Evolutionary conservation across 2,329 filamentous ascomycete genomes (phyloP).

Genomic region (Ceratocystis ficicola): DNA sequence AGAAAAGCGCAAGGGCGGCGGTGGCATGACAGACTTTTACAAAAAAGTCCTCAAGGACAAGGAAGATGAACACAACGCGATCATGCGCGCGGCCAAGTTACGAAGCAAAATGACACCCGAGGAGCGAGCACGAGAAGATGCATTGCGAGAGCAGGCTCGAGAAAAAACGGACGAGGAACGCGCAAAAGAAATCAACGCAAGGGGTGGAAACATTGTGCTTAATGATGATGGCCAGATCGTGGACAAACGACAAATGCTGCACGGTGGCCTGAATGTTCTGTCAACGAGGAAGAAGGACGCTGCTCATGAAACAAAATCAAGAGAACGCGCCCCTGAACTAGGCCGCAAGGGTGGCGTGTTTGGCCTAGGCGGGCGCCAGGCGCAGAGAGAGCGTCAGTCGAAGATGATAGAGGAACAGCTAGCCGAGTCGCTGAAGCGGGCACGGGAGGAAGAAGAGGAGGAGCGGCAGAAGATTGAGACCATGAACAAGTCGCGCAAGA

Average conservation of each 20-base stretch:
- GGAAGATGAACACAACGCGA: constrained; percentile 57
- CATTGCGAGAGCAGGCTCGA: constrained; percentile 26
- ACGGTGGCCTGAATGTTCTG: constrained; percentile 61
- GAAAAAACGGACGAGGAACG: constrained; percentile 49
- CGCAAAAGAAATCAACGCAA: constrained; percentile 55
- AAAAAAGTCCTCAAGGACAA: constrained; percentile 58
- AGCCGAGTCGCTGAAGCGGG: constrained; percentile 58
- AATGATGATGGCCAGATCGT: constrained; percentile 77
- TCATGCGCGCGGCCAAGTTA: constrained; percentile 54
- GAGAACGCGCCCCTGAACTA: constrained; percentile 18
- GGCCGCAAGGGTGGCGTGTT: constrained; percentile 30
- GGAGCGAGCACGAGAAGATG: constrained; percentile 27
- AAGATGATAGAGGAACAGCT: constrained; percentile 70
- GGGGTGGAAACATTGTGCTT: constrained; percentile 49
- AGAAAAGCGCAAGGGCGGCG: constrained; percentile 44
- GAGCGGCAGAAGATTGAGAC: constrained; percentile 49
- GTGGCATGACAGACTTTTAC: constrained; percentile 71
- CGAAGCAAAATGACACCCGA: constrained; percentile 34
- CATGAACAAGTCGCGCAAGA: constrained; percentile 65
- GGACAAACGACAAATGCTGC: constrained; percentile 69
- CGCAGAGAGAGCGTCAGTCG: constrained; percentile 62
- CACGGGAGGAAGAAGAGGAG: constrained; percentile 54
- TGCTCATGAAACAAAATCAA: constrained; percentile 3
- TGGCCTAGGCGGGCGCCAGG: constrained; percentile 35
- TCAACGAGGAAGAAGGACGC: constrained; percentile 26